Conservation (phyloP, 2,329 filamentous ascomycete genomes). For the Nigrospora sphaerica region DNA sequence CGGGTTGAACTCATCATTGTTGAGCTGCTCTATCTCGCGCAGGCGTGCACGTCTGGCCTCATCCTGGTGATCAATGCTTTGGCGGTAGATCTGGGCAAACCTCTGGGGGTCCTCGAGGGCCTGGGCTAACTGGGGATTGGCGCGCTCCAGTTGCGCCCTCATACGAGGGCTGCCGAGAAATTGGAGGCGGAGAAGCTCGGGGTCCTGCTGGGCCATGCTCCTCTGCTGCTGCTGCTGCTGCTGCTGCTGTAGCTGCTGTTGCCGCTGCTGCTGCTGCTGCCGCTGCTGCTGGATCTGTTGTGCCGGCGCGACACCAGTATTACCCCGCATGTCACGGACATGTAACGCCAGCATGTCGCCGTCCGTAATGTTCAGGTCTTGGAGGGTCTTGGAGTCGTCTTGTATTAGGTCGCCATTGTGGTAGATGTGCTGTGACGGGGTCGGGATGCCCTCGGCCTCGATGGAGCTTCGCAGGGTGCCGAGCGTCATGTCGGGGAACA, state of each 20-base stretch:
- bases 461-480: slow-evolving; percentile 83
- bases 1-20: slow-evolving; percentile 89
- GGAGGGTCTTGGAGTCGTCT: slow-evolving; percentile 73
- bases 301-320: slow-evolving; percentile 27
- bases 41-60: slow-evolving; percentile 70
- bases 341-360: slow-evolving; percentile 91
- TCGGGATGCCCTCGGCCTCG: slow-evolving; percentile 71
- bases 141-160: slow-evolving; percentile 61
- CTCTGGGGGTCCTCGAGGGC: slow-evolving; percentile 68
- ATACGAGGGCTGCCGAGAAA: slow-evolving; percentile 72
- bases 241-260: slow-evolving; percentile 17
- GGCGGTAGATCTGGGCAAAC: slow-evolving; percentile 67
- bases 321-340: slow-evolving; percentile 54
- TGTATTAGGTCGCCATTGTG: slow-evolving; percentile 79
- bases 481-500: slow-evolving; percentile 65
- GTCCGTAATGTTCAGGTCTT: slow-evolving; percentile 73
- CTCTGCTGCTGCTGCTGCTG: slow-evolving; percentile 21
- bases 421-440: slow-evolving; percentile 73
- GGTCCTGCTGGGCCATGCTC: slow-evolving; percentile 49
- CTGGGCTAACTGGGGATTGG: slow-evolving; percentile 69
- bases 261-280: slow-evolving; percentile 22
- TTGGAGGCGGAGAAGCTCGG: slow-evolving; percentile 76
- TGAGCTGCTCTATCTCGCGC: slow-evolving; percentile 75
- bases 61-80: slow-evolving; percentile 63
- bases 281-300: slow-evolving; percentile 27